These are phyloP conservation scores for Colletotrichum orbiculare DNA, from an alignment of 2,329 filamentous ascomycete genomes.

Conservation along the genomic window DNA sequence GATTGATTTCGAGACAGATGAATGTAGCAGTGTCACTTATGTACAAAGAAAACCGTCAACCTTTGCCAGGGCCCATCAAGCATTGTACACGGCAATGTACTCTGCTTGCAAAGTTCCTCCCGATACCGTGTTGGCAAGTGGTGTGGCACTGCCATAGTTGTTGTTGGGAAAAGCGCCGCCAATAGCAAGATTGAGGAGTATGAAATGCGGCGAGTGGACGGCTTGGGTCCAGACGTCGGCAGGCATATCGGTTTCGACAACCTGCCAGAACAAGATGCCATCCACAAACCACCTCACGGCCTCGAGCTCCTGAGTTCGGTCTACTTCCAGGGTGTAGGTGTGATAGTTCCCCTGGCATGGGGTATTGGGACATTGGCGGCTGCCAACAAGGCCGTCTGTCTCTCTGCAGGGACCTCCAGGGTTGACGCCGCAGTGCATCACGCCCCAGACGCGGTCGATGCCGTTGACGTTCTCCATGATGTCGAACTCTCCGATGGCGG, in stretches of 20 bases:
- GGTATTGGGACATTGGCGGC: conserved; percentile 28
- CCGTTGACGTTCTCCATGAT: conserved; percentile 58
- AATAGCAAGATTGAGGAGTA: conserved; percentile 54
- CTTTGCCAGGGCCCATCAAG: neutral
- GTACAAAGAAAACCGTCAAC: too few species aligned
- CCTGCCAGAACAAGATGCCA: conserved; percentile 41
- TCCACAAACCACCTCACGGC: conserved; percentile 50
- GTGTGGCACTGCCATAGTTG: conserved; percentile 25
- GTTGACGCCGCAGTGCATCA: conserved; percentile 54
- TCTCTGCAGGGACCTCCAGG: conserved; percentile 57
- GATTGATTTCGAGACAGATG: too few species aligned
- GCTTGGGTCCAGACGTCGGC: conserved; percentile 46
- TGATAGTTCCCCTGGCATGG: conserved; percentile 47
- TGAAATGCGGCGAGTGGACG: conserved; percentile 45
- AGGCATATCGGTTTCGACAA: conserved; percentile 43
- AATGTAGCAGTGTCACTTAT: too few species aligned
- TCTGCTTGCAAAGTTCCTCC: conserved; percentile 36
- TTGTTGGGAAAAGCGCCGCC: conserved; percentile 50
- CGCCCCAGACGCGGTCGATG: conserved; percentile 46
- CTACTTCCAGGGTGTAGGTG: conserved; percentile 47
- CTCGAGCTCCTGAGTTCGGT: conserved; percentile 46
- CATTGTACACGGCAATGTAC: conserved; percentile 40
- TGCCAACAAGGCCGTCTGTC: conserved; percentile 46
- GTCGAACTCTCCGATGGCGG: conserved; percentile 56
- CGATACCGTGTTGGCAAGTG: conserved; percentile 30